Evolutionary conservation across 805 yeast genomes (phyloP).

Genomic region (Candida hungchunana): DNA sequence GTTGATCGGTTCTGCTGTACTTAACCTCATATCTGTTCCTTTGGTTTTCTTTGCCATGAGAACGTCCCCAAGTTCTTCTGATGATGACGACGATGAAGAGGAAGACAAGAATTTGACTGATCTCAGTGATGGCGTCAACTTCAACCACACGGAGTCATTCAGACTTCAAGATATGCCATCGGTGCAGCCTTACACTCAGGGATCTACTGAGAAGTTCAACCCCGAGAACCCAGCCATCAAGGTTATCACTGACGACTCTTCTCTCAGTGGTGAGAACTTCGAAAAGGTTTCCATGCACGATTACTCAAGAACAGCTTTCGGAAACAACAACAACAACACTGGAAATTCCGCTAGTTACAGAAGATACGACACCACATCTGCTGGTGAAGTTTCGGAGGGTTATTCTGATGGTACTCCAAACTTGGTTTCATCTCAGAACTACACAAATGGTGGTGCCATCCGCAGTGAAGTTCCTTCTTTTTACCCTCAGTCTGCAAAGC

Average conservation of each 20-base stretch:
- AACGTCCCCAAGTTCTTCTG: conserved; percentile 14
- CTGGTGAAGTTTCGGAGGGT: conserved; percentile 16
- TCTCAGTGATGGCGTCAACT: conserved; percentile 22
- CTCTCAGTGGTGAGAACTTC: conserved; percentile 19
- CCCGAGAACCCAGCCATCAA: conserved; percentile 17
- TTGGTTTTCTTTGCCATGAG: conserved; percentile 39
- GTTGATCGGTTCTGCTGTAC: conserved; percentile 60
- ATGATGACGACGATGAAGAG: conserved; percentile 14
- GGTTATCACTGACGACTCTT: conserved; percentile 24
- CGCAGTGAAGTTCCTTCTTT: conserved; percentile 22
- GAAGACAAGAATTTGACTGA: conserved; percentile 23
- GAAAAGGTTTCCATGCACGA: conserved; percentile 25
- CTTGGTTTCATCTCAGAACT: conserved; percentile 24
- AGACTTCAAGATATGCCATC: conserved; percentile 13
- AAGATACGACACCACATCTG: conserved; percentile 15
- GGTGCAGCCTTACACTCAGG: conserved; percentile 2
- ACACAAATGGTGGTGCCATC: conserved; percentile 21
- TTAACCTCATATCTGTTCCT: conserved; percentile 49
- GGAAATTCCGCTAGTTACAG: conserved; percentile 11
- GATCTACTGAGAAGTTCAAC: conserved; percentile 16
- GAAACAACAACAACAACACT: conserved; percentile 5
- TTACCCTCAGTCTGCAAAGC: conserved; percentile 23
- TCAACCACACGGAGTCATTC: conserved; percentile 14
- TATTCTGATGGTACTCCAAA: conserved; percentile 24
- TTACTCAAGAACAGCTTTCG: conserved; percentile 20